phyloP scores from a whole-genome alignment of 306 rosid species.

The Cucurbita argyrosperma region DNA sequence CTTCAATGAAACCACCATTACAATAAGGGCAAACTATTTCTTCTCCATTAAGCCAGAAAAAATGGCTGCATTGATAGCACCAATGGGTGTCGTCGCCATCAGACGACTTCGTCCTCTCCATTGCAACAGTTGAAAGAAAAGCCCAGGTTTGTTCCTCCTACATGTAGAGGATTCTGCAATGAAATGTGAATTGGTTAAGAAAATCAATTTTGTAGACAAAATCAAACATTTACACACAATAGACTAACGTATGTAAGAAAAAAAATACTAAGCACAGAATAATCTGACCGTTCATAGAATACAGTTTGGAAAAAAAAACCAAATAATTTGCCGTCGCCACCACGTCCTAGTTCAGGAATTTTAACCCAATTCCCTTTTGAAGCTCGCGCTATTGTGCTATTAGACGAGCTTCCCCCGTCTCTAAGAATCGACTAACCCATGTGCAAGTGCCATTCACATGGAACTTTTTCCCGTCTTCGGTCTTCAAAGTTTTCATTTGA shows the following conservation, averaged over 20 bases:
- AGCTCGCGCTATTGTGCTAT: no score
- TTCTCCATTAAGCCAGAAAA: conserved; percentile 28
- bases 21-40: conserved; percentile 40
- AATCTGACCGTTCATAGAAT: neutral
- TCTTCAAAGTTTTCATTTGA: no score
- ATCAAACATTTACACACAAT: neutral
- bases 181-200: neutral
- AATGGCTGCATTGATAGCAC: conserved; percentile 46
- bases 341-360: no score
- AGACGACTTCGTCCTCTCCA: conserved; percentile 46
- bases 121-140: conserved; percentile 1
- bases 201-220: neutral
- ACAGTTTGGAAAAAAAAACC: neutral
- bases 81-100: conserved; percentile 48
- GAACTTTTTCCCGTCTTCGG: no score
- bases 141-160: neutral
- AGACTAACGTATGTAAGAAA: neutral
- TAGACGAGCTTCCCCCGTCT: no score
- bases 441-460: no score
- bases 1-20: conserved; percentile 47
- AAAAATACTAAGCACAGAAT: neutral
- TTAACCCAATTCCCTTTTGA: no score
- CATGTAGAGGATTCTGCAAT: neutral
- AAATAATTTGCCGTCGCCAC: no score
- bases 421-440: no score